Evolutionary conservation across 2,329 filamentous ascomycete species (phyloP), one percentile per base, ranked within the genome.

Genomic region (Diplodia scrobiculata): DNA sequence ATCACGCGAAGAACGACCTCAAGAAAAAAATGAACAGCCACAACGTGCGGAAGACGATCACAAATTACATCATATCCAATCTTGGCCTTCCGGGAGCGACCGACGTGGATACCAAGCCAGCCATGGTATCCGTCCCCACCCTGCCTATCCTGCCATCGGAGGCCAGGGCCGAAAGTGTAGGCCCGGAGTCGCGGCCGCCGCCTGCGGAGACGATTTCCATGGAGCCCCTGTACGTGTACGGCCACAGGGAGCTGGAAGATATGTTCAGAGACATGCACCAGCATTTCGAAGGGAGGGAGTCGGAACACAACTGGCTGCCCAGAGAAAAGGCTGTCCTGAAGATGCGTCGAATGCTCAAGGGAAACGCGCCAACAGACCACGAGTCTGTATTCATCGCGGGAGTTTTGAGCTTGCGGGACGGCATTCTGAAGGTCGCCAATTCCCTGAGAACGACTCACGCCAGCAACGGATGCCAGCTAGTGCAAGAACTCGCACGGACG

Each of bases 361-460:
- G 94, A 66, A 98, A 98, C 75, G 90, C 89, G 5, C 86, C 90
- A 0, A 84, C 85, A 29, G 91, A 96, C 69, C 97, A 90, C 72
- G 84, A 87, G 48, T 86, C 88, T 34, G 81, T 84, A 2, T 96
- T 92, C 72, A 75, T 96, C 48, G 78, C 82, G 2, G 87, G 87
- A 21, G 84, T 96, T 68, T 92, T 92, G 71, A 82, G 81, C 47
- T 79, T 96, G 59, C 80, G 97, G 36, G 94, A 97, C 73, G 92
- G 93, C 64, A 93, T 97, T 63, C 84, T 97, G 74, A 97, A 97
- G 76, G 88, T 90, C 2, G 82, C 91, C 47, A 91, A 84, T 72
- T 96, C 94, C 0, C 81, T 98, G 48, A 86, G 94, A 72, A 98
- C 94, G 1, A 98, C 93, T 72, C 82, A 97, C 71, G 94, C 91